Evolutionary conservation across 768 basidiomycete species (phyloP), one percentile per base, ranked within the genome.

Genomic region (Pleurotus cornucopiae): DNA sequence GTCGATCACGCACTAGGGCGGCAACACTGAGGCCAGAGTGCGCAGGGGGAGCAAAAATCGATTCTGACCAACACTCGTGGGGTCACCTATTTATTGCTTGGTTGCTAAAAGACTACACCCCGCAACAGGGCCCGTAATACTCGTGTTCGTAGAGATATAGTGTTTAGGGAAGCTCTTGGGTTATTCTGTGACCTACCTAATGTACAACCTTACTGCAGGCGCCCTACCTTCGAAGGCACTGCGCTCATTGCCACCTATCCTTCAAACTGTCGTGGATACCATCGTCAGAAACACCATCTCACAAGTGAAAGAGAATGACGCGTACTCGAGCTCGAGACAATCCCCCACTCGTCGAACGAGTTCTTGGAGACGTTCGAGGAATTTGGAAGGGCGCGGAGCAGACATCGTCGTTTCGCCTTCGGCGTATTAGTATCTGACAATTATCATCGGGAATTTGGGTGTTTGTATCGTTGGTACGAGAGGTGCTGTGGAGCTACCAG

Each of bases 261-360:
- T 59, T 59, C 54, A 63, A 56, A 37, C 62, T 63, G 30, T 13
- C 30, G 30, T 11, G 11, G 11, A 34, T 11, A 34, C 11, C 30
- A 34, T 11, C 30, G 30, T 34, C 30, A 34, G 30, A 5, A 55
- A 37, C 40, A 23, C 13, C 21, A 16, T 26, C 5, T 16, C 6
- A 2, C 9, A 11, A 11, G 11, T 21, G 46, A 18, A 4, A n/a
- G 7, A 39, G 26, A 5, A 2, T 34, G n/a, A 34, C 20, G 30
- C 63, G 60, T 43, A 64, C 63, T 64, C 61, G 11, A 63, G 38
- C 52, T 63, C 63, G 16, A 63, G 46, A 43, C 63, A 63, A 49
- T 63, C 63, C 5, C 61, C 63, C 1, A 63, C 59, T n/a, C 63
- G 47, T 20, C 49, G 52, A 23, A 62, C 12, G 5, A 57, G 53